Base-by-base conservation (phyloP, 805 yeast genomes). In the Tetrapisispora phaffii region DNA sequence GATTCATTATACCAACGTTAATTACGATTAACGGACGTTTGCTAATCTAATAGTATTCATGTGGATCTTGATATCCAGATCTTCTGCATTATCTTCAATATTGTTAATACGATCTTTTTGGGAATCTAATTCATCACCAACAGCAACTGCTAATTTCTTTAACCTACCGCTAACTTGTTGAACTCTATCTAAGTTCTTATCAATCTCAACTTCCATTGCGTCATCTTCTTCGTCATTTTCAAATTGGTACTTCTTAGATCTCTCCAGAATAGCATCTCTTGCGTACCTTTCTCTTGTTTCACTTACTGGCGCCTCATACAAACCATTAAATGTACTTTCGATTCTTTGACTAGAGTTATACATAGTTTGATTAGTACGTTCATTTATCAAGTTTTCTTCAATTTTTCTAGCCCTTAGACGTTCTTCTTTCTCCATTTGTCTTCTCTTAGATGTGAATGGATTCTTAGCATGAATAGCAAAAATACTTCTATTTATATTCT, bases 181-280 rank as follows among this genome's bases (percentile, higher is more conserved):
- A 39, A 93, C 82, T 60, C 82, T 86, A 54, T 85, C 89, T 63
- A 90, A 70, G 57, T 90, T 90, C 51, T 74, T 68, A 44, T 87
- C 88, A 53, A 88, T 77, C 63, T 88, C 95, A 51, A 80, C 76
- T 58, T 90, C 97, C 76, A 87, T 77, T 52, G 80, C 90, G 56
- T 88, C 95, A 63, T 90, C 97, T 61, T 89, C 96, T 41, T 80
- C 78, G 63, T 89, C 97, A 40, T 82, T 84, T 58, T 86, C 96
- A 55, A 86, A 84, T 56, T 84, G 85, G 64, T 82, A 87, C 50
- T 77, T 68, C 45, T 76, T 68, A 2, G 93, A 82, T 33, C 79
- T 80, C 20, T 70, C 53, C 41, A 64, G 44, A 39, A 58, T 56
- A 41, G 60, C 61, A 31, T 66, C 63, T 37, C 68, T 63, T 39